Evolutionary conservation across 2,329 filamentous ascomycete genomes (phyloP).

Genomic region (Sphaerulina vaccinii): DNA sequence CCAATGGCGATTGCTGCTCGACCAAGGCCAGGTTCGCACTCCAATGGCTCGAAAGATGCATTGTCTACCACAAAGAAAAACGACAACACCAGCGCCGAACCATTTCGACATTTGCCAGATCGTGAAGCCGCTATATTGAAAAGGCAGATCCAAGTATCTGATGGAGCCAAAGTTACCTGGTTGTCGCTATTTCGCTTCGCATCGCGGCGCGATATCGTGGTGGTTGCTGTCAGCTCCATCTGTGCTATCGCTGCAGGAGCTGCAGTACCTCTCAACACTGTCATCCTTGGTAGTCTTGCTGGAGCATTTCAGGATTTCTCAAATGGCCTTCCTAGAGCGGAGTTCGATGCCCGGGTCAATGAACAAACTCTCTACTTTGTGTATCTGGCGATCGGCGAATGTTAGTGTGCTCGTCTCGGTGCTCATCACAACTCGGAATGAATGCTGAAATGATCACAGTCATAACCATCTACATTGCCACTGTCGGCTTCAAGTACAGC

Average conservation of each 20-base stretch:
- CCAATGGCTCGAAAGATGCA: too few species aligned
- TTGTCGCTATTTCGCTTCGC: slow-evolving; percentile 17
- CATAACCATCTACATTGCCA: slow-evolving; percentile 70
- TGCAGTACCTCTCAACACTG: slow-evolving; percentile 34
- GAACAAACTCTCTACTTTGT: slow-evolving; percentile 74
- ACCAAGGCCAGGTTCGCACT: background rate
- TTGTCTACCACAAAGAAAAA: background rate
- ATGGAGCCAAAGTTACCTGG: slow-evolving; percentile 4
- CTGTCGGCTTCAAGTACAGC: slow-evolving; percentile 78
- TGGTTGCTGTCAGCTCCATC: slow-evolving; percentile 39
- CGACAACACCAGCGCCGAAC: background rate
- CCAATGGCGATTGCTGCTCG: background rate
- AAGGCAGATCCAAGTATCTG: slow-evolving; percentile 6
- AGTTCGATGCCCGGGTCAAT: slow-evolving; percentile 60
- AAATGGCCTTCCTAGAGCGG: slow-evolving; percentile 43
- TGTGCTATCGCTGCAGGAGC: slow-evolving; percentile 30
- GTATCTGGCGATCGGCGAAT: slow-evolving; percentile 77
- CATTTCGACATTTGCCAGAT: slow-evolving; percentile 10
- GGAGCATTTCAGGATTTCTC: slow-evolving; percentile 25
- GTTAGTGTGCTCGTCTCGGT: background rate
- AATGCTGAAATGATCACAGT: slow-evolving; percentile 38
- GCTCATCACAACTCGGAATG: too few species aligned
- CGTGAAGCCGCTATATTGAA: slow-evolving; percentile 10
- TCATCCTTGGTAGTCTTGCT: slow-evolving; percentile 61
- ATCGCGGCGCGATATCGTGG: slow-evolving; percentile 29